Percentiles rank a stretch among this genome's conserved stretches.
Conservation (phyloP, 2,329 filamentous ascomycete genomes). For the Penicillium occitanis region DNA sequence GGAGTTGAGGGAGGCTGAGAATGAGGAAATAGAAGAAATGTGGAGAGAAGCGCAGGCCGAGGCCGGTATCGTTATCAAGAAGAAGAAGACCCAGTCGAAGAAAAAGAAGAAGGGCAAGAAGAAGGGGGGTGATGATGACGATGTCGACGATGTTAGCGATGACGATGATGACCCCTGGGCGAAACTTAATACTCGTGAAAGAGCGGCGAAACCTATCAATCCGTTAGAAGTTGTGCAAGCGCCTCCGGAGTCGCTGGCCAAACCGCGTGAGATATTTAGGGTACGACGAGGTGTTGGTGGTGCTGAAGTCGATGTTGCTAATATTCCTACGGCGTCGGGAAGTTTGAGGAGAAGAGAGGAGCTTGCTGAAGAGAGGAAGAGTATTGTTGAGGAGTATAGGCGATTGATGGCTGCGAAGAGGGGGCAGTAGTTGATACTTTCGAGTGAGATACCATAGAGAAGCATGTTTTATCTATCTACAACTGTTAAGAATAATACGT, state of each 20-base stretch:
- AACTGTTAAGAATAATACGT: background rate
- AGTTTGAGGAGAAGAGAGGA: slow-evolving; percentile 73
- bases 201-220: slow-evolving; percentile 36
- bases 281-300: slow-evolving; percentile 63
- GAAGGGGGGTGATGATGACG: slow-evolving; percentile 37
- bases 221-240: slow-evolving; percentile 63
- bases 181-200: slow-evolving; percentile 62
- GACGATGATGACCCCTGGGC: slow-evolving; percentile 76
- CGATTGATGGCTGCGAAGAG: slow-evolving; percentile 64
- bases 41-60: slow-evolving; percentile 64
- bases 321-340: slow-evolving; percentile 67
- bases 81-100: slow-evolving; percentile 38
- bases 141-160: slow-evolving; percentile 46
- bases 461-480: background rate
- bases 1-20: slow-evolving; percentile 72
- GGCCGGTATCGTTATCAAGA: slow-evolving; percentile 51
- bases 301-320: slow-evolving; percentile 64
- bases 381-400: slow-evolving; percentile 72
- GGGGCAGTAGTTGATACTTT: slow-evolving; percentile 4
- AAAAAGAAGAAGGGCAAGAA: slow-evolving; percentile 47
- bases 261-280: slow-evolving; percentile 63
- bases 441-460: background rate
- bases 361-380: slow-evolving; percentile 65
- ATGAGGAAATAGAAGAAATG: slow-evolving; percentile 65
- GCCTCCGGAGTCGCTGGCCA: slow-evolving; percentile 69